Percentiles rank a stretch among this genome's conserved stretches.
Conservation (phyloP, 306 rosid species). For the Rosa rugosa region DNA sequence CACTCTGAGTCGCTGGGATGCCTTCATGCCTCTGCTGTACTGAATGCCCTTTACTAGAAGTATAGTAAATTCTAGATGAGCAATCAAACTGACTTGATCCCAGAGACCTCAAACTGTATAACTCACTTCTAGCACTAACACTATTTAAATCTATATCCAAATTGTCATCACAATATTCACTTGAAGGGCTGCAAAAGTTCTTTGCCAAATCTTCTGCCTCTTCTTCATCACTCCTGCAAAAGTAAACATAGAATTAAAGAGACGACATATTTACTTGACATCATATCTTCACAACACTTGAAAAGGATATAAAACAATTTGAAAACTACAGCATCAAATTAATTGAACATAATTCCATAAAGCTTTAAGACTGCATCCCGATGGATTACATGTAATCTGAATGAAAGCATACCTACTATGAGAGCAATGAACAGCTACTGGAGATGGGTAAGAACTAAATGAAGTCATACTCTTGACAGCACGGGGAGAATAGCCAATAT, state of each 20-base stretch:
- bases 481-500: constrained; percentile 49
- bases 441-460: constrained; percentile 55
- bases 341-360: constrained; percentile 17
- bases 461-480: constrained; percentile 47
- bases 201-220: constrained; percentile 67
- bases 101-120: constrained; percentile 45
- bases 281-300: neutral
- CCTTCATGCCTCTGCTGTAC: constrained; percentile 63
- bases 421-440: constrained; percentile 47
- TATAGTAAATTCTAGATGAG: constrained; percentile 71
- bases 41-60: constrained; percentile 53
- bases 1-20: constrained; percentile 40
- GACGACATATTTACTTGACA: neutral
- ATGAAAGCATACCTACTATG: constrained; percentile 52
- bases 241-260: constrained; percentile 25
- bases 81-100: constrained; percentile 76
- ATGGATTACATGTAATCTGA: neutral
- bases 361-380: constrained; percentile 3
- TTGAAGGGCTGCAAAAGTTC: constrained; percentile 62
- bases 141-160: constrained; percentile 74
- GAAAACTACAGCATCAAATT: constrained; percentile 8
- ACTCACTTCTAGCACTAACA: constrained; percentile 72
- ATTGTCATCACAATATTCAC: constrained; percentile 66
- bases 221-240: constrained; percentile 82
- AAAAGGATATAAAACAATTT: neutral